Evolutionary conservation across 2,329 filamentous ascomycete genomes (phyloP).

Genomic region (Colletotrichum kahawae): DNA sequence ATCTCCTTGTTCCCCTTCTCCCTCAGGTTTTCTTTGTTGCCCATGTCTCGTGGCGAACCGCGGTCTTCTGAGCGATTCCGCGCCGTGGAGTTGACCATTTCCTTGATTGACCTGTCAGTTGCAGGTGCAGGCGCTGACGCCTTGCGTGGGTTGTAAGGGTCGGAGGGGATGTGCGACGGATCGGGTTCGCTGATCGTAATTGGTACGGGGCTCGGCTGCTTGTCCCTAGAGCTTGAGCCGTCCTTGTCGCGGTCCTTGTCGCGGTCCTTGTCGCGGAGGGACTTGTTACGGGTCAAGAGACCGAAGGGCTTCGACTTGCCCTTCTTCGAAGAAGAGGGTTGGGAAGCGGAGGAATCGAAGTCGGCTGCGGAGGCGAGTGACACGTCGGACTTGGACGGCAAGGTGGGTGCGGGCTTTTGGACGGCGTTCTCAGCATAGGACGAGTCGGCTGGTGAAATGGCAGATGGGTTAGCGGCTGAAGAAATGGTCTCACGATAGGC

Average conservation of each 20-base stretch:
- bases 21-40: slow-evolving; percentile 47
- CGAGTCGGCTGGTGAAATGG: slow-evolving; percentile 29
- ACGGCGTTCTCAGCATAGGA: slow-evolving; percentile 37
- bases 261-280: slow-evolving; percentile 52
- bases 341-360: slow-evolving; percentile 40
- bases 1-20: slow-evolving; percentile 45
- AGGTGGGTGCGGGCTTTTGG: slow-evolving; percentile 43
- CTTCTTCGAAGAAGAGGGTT: slow-evolving; percentile 44
- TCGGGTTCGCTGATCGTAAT: slow-evolving; percentile 41
- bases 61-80: slow-evolving; percentile 80
- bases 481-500: slow-evolving; percentile 24
- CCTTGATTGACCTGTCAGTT: slow-evolving; percentile 70
- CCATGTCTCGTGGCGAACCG: slow-evolving; percentile 47
- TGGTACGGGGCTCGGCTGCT: slow-evolving; percentile 28
- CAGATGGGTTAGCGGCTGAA: slow-evolving; percentile 13
- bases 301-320: slow-evolving; percentile 61
- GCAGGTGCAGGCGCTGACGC: slow-evolving; percentile 67
- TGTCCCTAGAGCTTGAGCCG: slow-evolving; percentile 39
- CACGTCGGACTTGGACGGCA: slow-evolving; percentile 56
- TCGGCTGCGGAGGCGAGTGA: slow-evolving; percentile 57
- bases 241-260: slow-evolving; percentile 51
- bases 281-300: slow-evolving; percentile 56
- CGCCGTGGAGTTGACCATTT: slow-evolving; percentile 68
- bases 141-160: slow-evolving; percentile 51
- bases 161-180: slow-evolving; percentile 34